Base-by-base conservation (phyloP, 1,284 basidiomycete species). In the Irpex sp. region DNA sequence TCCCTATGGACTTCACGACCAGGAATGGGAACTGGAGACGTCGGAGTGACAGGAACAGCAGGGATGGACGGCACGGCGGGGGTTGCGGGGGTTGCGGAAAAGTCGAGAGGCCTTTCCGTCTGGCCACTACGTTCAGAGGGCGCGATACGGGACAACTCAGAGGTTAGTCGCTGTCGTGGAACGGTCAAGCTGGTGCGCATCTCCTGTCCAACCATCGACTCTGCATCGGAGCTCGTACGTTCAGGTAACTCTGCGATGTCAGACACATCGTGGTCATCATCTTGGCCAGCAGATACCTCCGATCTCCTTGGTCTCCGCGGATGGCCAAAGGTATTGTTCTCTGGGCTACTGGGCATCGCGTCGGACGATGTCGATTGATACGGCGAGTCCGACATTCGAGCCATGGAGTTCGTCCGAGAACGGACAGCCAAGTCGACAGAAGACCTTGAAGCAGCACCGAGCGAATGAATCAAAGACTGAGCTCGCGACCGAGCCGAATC, bases 291-390 rank as follows among this genome's bases (percentile, higher is more conserved):
- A 17, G n/a, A 7, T 19, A 15, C 9, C 13, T 26, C 61, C 17
- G 69, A 31, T 70, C 68, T 68, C 68, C 70, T 64, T 67, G 68
- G 71, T 64, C 66, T 66, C 67, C 76, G 71, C 13, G 84, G 87
- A 59, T 83, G 81, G 6, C 88, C 89, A 72, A 91, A 91, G 5
- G 89, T 91, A 71, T 90, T 81, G 71, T 89, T 89, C 70, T 89
- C 88, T 0, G 78, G 79, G 58, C 80, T 82, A 67, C 84, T 85
- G 54, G 74, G 73, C 26, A 77, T 57, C 3, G 77, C 80, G 65
- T 82, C 80, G 44, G 84, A 64, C 75, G 82, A 71, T 80, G 73
- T 78, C 72, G 79, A 78, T 64, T 74, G 70, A 64, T 78, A 79
- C 37, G 72, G 76, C 67, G 70, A 77, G 66, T 77, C 76, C 37